Base-by-base conservation (phyloP, 306 rosid genomes). In the Sindora glabra region DNA sequence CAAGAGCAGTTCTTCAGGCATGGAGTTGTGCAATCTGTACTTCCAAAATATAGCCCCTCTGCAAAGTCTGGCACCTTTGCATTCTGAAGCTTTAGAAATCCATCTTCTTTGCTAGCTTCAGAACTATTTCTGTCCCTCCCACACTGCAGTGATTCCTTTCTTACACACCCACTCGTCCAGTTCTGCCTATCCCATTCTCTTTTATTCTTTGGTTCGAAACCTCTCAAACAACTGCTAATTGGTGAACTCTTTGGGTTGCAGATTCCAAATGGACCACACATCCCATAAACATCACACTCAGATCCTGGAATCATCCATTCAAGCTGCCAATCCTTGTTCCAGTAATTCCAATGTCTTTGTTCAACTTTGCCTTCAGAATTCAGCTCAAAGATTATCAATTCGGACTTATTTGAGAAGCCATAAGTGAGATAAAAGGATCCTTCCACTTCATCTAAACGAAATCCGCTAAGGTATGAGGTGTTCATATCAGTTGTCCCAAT, bases 51-150 rank as follows among this genome's bases (percentile, higher is more conserved):
- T 0, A 50, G 1, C 15, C 17, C 14, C 21, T 67, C 54, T 8
- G 71, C 69, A 23, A 58, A 67, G 40, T 44, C 67, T 0, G 83
- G 95, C 34, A 79, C 48, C 68, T 81, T 81, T 10, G 79, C 67
- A 39, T 15, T 70, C 11, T 34, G 44, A 3, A 83, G 8, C 15
- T 10, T 38, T 0, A 49, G 1, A 71, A 74, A 87, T 1, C 74
- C 81, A 34, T 81, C 91, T 51, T 34, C 60, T 26, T 26, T 26
- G 2, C 17, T 12, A 6, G 30, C 6, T 26, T 26, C 30, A 26
- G 30, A 26, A 26, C 9, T 10, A 8, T 34, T 67, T 37, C 24
- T 49, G 9, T 15, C 10, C 18, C 32, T 68, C 38, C 60, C 65
- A 60, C 85, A 86, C 27, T 45, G 16, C 65, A 86, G 39, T 1